phyloP scores from a whole-genome alignment of 371 early-diverging fungal species.

The Apophysomyces sp. region DNA sequence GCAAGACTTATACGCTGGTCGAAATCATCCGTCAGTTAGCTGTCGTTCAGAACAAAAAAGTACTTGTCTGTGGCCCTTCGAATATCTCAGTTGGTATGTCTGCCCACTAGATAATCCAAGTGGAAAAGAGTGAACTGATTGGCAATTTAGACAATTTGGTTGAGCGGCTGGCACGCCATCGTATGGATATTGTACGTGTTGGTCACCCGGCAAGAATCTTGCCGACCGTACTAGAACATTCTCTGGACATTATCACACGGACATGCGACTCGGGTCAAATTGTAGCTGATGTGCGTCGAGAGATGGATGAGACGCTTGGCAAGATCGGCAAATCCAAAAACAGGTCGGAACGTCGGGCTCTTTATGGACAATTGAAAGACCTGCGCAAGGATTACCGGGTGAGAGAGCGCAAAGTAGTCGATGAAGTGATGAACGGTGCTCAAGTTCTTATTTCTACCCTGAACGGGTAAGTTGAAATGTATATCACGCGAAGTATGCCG shows the following conservation, averaged over 20 bases:
- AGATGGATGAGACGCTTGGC: conserved; percentile 73
- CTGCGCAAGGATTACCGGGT: conserved; percentile 72
- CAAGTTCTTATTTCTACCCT: conserved; percentile 64
- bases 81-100: conserved; percentile 87
- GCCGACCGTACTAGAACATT: conserved; percentile 66
- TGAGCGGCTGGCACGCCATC: conserved; percentile 67
- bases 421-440: conserved; percentile 61
- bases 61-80: conserved; percentile 94
- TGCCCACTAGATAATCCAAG: background rate
- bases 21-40: conserved; percentile 83
- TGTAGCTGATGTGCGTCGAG: conserved; percentile 75
- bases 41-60: conserved; percentile 57
- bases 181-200: conserved; percentile 73
- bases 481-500: background rate
- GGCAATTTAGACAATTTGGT: conserved; percentile 72
- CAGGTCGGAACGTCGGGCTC: conserved; percentile 62
- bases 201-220: conserved; percentile 89
- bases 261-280: conserved; percentile 77
- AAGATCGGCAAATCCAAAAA: conserved; percentile 64
- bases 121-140: background rate
- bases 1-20: conserved; percentile 92
- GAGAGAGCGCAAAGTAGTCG: conserved; percentile 73
- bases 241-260: conserved; percentile 69
- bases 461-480: conserved; percentile 44
- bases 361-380: conserved; percentile 69